Percentiles rank a stretch among this genome's conserved stretches.
Conservation (phyloP, 345 rosid genomes). For the Citrus hindsii region DNA sequence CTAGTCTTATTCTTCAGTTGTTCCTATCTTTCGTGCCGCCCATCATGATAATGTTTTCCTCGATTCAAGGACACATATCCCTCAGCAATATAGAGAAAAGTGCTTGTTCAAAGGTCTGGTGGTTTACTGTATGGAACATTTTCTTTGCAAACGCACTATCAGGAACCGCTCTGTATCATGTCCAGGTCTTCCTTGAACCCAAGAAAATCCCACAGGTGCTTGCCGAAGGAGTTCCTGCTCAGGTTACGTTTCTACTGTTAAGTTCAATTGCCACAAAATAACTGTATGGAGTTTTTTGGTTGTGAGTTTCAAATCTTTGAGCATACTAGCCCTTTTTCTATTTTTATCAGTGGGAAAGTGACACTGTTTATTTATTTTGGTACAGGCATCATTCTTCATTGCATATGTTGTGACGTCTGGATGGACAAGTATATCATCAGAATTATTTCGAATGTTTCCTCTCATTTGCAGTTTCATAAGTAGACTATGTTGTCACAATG, state of each 20-base stretch:
- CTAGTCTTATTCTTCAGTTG: slow-evolving; percentile 68
- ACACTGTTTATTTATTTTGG: slow-evolving; percentile 14
- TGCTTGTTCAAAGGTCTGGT: slow-evolving; percentile 69
- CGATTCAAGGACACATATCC: slow-evolving; percentile 77
- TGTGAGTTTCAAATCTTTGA: neutral
- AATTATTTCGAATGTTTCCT: slow-evolving; percentile 62
- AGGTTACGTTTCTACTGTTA: slow-evolving; percentile 37
- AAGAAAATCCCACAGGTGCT: slow-evolving; percentile 66
- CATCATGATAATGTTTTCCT: slow-evolving; percentile 62
- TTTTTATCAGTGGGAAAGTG: neutral
- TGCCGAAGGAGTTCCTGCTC: slow-evolving; percentile 83
- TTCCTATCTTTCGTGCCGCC: slow-evolving; percentile 71
- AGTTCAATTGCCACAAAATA: neutral
- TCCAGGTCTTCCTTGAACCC: slow-evolving; percentile 69
- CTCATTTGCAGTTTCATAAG: slow-evolving; percentile 42
- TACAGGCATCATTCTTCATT: slow-evolving; percentile 88
- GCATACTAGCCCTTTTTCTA: neutral
- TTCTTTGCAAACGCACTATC: slow-evolving; percentile 82
- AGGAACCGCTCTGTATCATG: slow-evolving; percentile 69
- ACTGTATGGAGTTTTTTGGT: neutral
- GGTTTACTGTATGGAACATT: slow-evolving; percentile 80
- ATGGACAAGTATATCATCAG: slow-evolving; percentile 86
- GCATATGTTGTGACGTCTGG: slow-evolving; percentile 92
- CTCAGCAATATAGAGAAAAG: slow-evolving; percentile 66
- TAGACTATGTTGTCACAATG: slow-evolving; percentile 36